Evolutionary conservation across 2,329 filamentous ascomycete species (phyloP).

Genomic region (Apiospora saccharicola): DNA sequence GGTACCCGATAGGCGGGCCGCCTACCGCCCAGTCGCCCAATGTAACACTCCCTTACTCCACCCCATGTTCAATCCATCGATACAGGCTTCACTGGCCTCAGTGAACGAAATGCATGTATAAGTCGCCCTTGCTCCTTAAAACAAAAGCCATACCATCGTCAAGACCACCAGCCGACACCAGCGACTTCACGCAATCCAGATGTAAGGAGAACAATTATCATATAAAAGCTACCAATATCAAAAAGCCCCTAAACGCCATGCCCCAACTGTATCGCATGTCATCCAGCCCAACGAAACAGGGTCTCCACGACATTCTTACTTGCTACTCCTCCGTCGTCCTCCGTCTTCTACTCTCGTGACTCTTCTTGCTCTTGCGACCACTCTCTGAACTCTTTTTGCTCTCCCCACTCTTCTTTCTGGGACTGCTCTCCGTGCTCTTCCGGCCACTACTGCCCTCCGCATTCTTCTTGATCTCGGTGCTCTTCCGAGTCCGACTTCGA

Average conservation of each 20-base stretch:
- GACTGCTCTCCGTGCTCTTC: neutral
- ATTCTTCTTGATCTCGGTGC: neutral
- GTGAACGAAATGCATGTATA: too few species aligned
- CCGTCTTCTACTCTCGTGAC: neutral
- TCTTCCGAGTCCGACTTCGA: neutral
- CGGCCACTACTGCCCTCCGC: neutral
- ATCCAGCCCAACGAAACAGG: neutral
- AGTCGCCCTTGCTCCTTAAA: too few species aligned
- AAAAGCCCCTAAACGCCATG: neutral
- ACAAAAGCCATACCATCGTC: too few species aligned
- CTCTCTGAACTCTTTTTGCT: neutral
- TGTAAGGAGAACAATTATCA: neutral
- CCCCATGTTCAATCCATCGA: too few species aligned
- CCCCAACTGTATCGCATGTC: neutral
- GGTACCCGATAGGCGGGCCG: neutral
- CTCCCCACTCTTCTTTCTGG: neutral
- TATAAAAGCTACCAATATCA: slow-evolving; percentile 11
- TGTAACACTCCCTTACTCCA: too few species aligned
- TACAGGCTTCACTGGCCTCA: too few species aligned
- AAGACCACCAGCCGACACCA: neutral
- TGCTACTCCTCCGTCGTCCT: neutral
- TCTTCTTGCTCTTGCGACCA: neutral
- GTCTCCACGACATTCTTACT: neutral
- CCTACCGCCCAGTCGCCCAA: neutral
- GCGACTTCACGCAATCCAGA: neutral